phyloP scores from a whole-genome alignment of 2,329 filamentous ascomycete species.

The Aureobasidium leucospermi region DNA sequence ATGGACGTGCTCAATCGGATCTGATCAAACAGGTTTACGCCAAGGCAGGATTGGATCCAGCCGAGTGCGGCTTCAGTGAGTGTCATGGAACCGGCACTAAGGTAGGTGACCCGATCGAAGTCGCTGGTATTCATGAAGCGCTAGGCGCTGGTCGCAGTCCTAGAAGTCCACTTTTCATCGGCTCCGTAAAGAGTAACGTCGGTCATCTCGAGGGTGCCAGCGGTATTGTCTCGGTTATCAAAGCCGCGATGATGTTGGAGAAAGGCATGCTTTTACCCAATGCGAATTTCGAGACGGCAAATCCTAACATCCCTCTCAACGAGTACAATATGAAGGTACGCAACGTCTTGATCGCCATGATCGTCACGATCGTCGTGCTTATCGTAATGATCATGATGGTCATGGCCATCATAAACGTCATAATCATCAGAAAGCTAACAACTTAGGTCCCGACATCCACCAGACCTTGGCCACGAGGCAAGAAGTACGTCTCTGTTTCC shows the following conservation, averaged over 20 bases:
- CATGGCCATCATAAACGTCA: not conserved
- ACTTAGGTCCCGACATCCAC: not conserved
- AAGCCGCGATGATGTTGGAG: slow-evolving; percentile 23
- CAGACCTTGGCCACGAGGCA: slow-evolving; percentile 3
- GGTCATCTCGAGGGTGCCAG: slow-evolving; percentile 47
- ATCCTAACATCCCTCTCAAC: not conserved
- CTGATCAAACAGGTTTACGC: slow-evolving; percentile 32
- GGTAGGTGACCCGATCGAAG: slow-evolving; percentile 24
- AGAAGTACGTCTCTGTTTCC: slow-evolving; percentile 14
- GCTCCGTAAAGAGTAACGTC: slow-evolving; percentile 25
- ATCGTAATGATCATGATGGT: not conserved
- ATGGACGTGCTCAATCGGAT: slow-evolving; percentile 28
- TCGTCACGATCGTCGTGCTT: not conserved
- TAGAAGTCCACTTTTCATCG: slow-evolving; percentile 3
- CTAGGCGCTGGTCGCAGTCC: slow-evolving; percentile 11
- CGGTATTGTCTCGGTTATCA: slow-evolving; percentile 34
- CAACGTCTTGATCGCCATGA: not conserved
- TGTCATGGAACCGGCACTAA: slow-evolving; percentile 24
- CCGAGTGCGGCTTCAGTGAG: slow-evolving; percentile 18
- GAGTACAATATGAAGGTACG: slow-evolving; percentile 6
- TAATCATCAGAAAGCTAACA: not conserved
- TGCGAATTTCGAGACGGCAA: not conserved
- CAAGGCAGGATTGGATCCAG: slow-evolving; percentile 28
- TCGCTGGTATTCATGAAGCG: slow-evolving; percentile 21
- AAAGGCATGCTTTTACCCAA: slow-evolving; percentile 22